phyloP scores from a whole-genome alignment of 805 yeast species.

The Candida schatavii region DNA sequence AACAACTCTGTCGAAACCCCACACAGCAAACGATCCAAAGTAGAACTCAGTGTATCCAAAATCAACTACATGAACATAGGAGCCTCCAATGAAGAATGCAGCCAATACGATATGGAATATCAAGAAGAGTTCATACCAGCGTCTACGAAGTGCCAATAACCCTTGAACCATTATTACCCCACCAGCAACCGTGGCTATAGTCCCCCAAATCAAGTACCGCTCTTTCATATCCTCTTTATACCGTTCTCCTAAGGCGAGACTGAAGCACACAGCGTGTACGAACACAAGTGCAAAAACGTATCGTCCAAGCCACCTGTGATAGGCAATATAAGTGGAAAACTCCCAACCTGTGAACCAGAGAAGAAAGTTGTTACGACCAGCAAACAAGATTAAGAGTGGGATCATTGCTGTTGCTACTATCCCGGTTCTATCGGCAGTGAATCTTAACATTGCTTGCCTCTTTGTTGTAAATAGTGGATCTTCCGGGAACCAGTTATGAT shows the following conservation, averaged over 20 bases:
- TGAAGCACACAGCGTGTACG: constrained; percentile 30
- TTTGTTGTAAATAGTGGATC: constrained; percentile 36
- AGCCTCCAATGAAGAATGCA: constrained; percentile 43
- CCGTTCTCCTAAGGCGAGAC: constrained; percentile 13
- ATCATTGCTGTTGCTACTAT: constrained; percentile 42
- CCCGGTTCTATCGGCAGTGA: constrained; percentile 52
- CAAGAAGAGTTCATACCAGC: constrained; percentile 36
- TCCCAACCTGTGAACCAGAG: constrained; percentile 61
- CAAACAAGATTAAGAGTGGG: constrained; percentile 56
- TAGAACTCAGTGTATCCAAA: constrained; percentile 30
- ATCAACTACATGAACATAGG: constrained; percentile 38
- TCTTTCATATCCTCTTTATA: constrained; percentile 16
- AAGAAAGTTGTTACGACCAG: constrained; percentile 61
- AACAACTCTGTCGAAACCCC: constrained; percentile 35
- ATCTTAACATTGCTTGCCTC: constrained; percentile 24
- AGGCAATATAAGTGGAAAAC: constrained; percentile 38
- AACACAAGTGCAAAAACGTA: constrained; percentile 23
- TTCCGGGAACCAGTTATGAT: constrained; percentile 23
- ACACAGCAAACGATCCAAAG: constrained; percentile 32
- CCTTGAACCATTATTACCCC: constrained; percentile 30
- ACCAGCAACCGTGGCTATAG: constrained; percentile 35
- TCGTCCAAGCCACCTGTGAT: constrained; percentile 47
- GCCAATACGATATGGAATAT: constrained; percentile 35
- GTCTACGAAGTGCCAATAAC: constrained; percentile 31
- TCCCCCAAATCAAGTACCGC: constrained; percentile 31